Evolutionary conservation across 208 protist species (phyloP).

Genomic region (Trypanosoma cruzi): DNA sequence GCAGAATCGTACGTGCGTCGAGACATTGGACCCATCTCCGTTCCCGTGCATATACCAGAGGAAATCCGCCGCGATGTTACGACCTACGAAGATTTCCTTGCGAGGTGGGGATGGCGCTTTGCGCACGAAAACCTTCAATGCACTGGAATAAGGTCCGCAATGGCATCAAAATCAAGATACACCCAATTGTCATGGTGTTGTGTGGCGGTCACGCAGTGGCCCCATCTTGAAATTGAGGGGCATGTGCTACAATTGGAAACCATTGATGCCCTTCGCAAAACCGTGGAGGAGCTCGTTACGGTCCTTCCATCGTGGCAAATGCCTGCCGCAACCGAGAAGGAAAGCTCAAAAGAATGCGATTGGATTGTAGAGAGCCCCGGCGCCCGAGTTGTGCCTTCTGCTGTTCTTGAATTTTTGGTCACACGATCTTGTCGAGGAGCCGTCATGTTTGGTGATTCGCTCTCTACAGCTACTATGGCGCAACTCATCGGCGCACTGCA

Average conservation of each 20-base stretch:
- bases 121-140: neutral
- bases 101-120: constrained; percentile 78
- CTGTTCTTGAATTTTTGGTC: constrained; percentile 66
- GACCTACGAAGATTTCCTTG: constrained; percentile 38
- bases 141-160: neutral
- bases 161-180: neutral
- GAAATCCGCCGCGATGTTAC: constrained; percentile 45
- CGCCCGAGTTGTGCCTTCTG: constrained; percentile 45
- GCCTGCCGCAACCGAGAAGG: constrained; percentile 13
- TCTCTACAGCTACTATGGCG: constrained; percentile 30
- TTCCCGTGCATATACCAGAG: constrained; percentile 34
- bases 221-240: constrained; percentile 50
- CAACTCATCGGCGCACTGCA: constrained; percentile 33
- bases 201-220: constrained; percentile 53
- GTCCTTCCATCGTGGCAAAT: neutral
- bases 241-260: constrained; percentile 34
- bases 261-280: constrained; percentile 40
- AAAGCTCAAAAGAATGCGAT: neutral
- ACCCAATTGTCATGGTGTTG: neutral
- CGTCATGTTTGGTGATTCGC: constrained; percentile 74
- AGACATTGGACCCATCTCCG: neutral
- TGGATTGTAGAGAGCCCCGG: neutral
- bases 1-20: constrained; percentile 75
- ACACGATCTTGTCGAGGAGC: constrained; percentile 81
- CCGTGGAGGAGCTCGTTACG: constrained; percentile 55